Evolutionary conservation across 352 stramenopile species (phyloP).

Genomic region (Globisporangium camurandrum): DNA sequence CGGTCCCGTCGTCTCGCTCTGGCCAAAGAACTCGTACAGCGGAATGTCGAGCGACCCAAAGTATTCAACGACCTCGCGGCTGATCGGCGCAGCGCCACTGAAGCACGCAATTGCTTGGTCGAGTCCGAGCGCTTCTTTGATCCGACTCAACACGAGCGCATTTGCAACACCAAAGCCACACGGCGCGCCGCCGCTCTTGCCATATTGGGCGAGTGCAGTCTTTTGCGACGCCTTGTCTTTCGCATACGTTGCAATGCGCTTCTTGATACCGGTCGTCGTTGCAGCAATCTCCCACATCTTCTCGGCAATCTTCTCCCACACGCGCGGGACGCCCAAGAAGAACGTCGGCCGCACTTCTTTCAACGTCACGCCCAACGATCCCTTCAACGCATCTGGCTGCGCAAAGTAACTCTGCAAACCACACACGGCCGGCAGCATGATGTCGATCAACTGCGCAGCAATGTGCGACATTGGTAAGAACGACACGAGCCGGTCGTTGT

Average conservation of each 20-base stretch:
- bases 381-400: conserved; percentile 87
- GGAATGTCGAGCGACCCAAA: conserved; percentile 93
- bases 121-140: conserved; percentile 88
- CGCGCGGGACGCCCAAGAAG: conserved; percentile 87
- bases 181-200: conserved; percentile 74
- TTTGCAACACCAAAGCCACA: conserved; percentile 89
- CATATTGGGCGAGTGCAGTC: conserved; percentile 78
- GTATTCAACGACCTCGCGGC: conserved; percentile 91
- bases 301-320: conserved; percentile 92
- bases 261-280: conserved; percentile 88
- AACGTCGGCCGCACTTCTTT: conserved; percentile 85
- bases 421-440: conserved; percentile 60
- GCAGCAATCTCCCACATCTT: conserved; percentile 83
- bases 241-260: conserved; percentile 87
- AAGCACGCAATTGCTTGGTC: conserved; percentile 80
- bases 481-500: conserved; percentile 69
- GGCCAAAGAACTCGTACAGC: conserved; percentile 92
- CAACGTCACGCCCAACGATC: conserved; percentile 75
- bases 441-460: conserved; percentile 84
- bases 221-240: conserved; percentile 83
- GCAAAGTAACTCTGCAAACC: conserved; percentile 83
- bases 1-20: conserved; percentile 88
- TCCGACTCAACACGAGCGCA: conserved; percentile 74
- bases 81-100: conserved; percentile 88
- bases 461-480: conserved; percentile 89